phyloP scores from a whole-genome alignment of 768 basidiomycete species.

The Boletus sensibilis region DNA sequence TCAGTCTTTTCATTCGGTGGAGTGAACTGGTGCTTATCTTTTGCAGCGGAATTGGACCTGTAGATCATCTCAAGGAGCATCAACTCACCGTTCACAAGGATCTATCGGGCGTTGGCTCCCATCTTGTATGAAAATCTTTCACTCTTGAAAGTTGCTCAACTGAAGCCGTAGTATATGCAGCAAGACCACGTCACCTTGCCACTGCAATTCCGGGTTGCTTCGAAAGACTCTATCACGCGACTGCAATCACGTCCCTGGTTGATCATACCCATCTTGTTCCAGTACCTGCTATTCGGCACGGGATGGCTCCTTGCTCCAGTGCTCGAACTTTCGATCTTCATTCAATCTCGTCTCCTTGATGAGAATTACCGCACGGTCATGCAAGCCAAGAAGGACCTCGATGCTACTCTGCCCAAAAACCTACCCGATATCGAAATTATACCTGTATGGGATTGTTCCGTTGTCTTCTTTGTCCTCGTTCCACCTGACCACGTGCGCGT shows the following conservation, averaged over 20 bases:
- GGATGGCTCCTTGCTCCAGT: neutral
- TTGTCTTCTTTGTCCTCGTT: neutral
- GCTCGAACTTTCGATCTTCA: neutral
- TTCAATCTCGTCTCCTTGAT: neutral
- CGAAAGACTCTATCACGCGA: neutral
- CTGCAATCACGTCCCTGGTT: neutral
- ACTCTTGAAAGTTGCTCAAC: neutral
- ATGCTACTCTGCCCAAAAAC: neutral
- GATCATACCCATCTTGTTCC: neutral
- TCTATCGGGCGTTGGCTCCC: neutral
- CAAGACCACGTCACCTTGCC: neutral
- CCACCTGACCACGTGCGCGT: neutral
- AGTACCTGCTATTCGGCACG: neutral
- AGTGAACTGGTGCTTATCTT: neutral
- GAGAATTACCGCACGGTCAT: neutral
- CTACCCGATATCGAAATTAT: neutral
- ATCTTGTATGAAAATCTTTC: neutral
- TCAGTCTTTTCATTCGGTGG: neutral
- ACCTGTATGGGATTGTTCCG: neutral
- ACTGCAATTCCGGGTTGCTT: neutral
- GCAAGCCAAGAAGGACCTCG: neutral
- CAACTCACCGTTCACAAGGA: neutral
- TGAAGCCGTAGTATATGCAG: neutral
- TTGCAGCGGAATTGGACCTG: neutral
- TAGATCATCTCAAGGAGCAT: neutral